Evolutionary conservation across 2,329 filamentous ascomycete species (phyloP), one percentile per base, ranked within the genome.

Genomic region (Phialemonium atrogriseum): DNA sequence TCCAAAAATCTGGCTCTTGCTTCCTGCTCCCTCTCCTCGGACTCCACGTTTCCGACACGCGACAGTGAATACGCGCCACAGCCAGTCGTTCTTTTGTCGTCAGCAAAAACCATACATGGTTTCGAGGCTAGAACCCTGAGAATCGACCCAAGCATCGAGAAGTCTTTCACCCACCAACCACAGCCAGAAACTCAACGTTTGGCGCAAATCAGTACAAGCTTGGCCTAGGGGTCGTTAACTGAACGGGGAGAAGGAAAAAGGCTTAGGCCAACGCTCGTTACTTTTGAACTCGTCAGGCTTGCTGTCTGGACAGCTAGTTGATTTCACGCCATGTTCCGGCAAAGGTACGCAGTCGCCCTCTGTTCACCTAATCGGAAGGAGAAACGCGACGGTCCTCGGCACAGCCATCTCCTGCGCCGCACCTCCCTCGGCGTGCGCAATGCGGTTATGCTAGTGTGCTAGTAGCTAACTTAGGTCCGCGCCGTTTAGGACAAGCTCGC

Each of bases 401-500:
- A 23, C 21, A n/a, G n/a, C 21, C 9, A 23, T 23, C 20, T 24
- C 24, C 18, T n/a, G 11, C 13, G 7, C 3, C 17, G 9, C 10
- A 22, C 8, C 15, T n/a, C 8, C 21, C 21, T 9, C 14, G 11
- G 27, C 11, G 18, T 19, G 27, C 17, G n/a, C n/a, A n/a, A n/a
- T n/a, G n/a, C n/a, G n/a, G n/a, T n/a, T n/a, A n/a, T n/a, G n/a
- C n/a, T n/a, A 22, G 11, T 30, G 7, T 26, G 7, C 12, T 26
- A 9, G 14, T 26, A 26, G 19, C 32, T 42, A 24, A 33, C 26
- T n/a, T 27, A n/a, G n/a, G n/a, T 26, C 19, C 30, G 24, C 30
- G 19, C 30, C 33, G 32, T 43, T 29, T 45, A 84, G 80, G 61
- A 84, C 74, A 50, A 86, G 75, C 56, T 78, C 83, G 34, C 84